Percentiles rank a stretch among this genome's conserved stretches.
These are phyloP conservation scores for Rhodofomes roseus DNA, from an alignment of 1,284 basidiomycete species.

Conservation along the genomic window DNA sequence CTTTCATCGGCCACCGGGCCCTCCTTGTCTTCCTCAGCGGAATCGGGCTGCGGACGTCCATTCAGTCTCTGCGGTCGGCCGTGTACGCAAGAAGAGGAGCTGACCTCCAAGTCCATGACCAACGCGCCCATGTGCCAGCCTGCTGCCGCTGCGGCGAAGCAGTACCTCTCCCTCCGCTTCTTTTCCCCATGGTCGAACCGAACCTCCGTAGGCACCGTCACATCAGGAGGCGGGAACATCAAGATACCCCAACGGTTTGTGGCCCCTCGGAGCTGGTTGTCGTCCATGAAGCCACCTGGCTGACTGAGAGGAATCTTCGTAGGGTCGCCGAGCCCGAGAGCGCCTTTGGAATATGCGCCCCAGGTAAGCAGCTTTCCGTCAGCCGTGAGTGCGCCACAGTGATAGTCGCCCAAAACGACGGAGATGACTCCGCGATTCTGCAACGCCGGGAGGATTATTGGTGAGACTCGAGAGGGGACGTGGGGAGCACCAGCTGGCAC, in stretches of 20 bases:
- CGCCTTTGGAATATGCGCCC: conserved; percentile 77
- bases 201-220: conserved; percentile 64
- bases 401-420: conserved; percentile 87
- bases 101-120: conserved; percentile 73
- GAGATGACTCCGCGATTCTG: conserved; percentile 78
- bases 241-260: conserved; percentile 22
- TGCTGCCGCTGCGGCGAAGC: conserved; percentile 72
- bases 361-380: conserved; percentile 79
- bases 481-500: neutral
- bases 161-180: conserved; percentile 57
- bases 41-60: neutral
- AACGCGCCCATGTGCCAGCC: conserved; percentile 90
- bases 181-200: conserved; percentile 57
- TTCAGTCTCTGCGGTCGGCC: neutral
- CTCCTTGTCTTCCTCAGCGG: neutral
- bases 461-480: conserved; percentile 28
- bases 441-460: conserved; percentile 64
- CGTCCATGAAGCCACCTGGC: conserved; percentile 56
- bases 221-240: conserved; percentile 38
- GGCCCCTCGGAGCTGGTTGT: conserved; percentile 32
- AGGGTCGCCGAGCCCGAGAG: conserved; percentile 81
- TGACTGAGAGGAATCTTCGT: conserved; percentile 42
- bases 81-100: neutral
- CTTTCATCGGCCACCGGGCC: neutral
- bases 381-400: conserved; percentile 79